Percentiles rank a stretch among this genome's conserved stretches.
Evolutionary conservation across 306 rosid species (phyloP).

Genomic region (Begonia fuchsioides): DNA sequence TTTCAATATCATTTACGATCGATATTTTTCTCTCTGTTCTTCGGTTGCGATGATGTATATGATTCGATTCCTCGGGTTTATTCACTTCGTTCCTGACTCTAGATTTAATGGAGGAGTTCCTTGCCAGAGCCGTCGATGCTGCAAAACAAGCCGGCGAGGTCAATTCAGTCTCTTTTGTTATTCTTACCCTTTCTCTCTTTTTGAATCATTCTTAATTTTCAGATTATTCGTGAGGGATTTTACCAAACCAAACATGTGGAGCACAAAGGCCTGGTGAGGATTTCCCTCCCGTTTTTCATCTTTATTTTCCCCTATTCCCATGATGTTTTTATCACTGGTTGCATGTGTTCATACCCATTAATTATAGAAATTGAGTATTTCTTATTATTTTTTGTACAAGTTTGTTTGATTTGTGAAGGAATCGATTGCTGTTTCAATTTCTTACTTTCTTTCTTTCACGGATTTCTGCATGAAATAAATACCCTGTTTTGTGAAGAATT

Average conservation of each 20-base stretch:
- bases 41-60: too few relatives aligned
- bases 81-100: too few relatives aligned
- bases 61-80: background rate
- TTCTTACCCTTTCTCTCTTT: background rate
- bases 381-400: too few relatives aligned
- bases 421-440: too few relatives aligned
- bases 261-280: constrained; percentile 69
- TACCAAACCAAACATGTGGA: constrained; percentile 58
- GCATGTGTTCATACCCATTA: too few relatives aligned
- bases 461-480: background rate
- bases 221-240: constrained; percentile 71
- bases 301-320: background rate
- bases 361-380: too few relatives aligned
- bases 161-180: background rate
- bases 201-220: background rate
- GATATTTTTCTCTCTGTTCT: too few relatives aligned
- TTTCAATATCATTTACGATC: background rate
- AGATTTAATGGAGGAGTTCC: constrained; percentile 50
- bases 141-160: constrained; percentile 85
- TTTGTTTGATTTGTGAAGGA: too few relatives aligned
- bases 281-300: background rate
- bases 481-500: background rate
- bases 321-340: too few relatives aligned
- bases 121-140: constrained; percentile 66
- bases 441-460: too few relatives aligned